These are phyloP conservation scores for Luffa acutangula DNA, from an alignment of 306 rosid species.

Conservation along the genomic window DNA sequence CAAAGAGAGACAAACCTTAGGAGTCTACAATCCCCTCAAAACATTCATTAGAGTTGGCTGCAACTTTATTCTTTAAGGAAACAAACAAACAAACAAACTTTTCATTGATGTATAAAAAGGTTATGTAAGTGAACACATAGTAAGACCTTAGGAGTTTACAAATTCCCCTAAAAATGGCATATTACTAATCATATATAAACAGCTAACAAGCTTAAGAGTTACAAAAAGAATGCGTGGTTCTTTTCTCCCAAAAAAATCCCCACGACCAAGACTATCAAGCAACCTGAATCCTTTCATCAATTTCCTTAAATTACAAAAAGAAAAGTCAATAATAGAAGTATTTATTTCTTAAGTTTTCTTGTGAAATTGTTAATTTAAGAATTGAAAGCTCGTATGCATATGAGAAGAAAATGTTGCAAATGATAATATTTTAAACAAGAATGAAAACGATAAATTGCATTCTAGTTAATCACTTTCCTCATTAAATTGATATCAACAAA, in stretches of 20 bases:
- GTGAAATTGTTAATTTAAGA: background rate
- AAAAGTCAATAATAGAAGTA: background rate
- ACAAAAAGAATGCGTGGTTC: background rate
- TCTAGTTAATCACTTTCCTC: background rate
- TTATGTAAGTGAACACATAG: background rate
- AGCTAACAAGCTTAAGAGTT: background rate
- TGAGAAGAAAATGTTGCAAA: background rate
- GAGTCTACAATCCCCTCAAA: background rate
- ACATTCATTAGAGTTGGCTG: background rate
- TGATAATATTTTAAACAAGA: background rate
- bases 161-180: background rate
- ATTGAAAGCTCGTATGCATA: background rate
- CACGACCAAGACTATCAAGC: background rate
- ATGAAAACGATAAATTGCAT: background rate
- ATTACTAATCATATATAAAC: background rate
- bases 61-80: background rate
- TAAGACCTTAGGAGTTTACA: too few species aligned
- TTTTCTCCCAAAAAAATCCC: background rate
- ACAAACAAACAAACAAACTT: too few species aligned
- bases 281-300: background rate
- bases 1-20: background rate
- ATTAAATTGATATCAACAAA: background rate
- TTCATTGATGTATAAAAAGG: background rate
- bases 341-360: background rate
- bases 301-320: background rate